These are phyloP conservation scores for Eimeria tenella DNA, from an alignment of 169 alveolate genomes.

Conservation along the genomic window DNA sequence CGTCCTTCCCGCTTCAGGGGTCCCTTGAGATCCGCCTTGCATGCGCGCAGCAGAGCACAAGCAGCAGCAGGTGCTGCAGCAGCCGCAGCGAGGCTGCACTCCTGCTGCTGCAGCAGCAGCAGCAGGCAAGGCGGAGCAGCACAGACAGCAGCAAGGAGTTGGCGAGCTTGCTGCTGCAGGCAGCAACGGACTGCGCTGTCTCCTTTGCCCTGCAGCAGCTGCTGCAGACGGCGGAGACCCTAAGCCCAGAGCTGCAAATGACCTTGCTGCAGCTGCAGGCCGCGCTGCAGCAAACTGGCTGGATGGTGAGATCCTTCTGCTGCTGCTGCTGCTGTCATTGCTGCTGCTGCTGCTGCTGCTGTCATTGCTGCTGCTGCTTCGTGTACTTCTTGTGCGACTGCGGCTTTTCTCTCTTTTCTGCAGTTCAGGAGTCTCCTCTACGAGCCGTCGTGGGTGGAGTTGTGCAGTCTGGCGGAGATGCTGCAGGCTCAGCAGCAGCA, in stretches of 20 bases:
- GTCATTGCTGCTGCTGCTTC: slow-evolving; percentile 2
- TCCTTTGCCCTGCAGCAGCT: neutral
- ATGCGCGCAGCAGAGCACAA: neutral
- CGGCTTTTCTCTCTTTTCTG: neutral
- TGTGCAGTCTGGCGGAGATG: slow-evolving; percentile 2
- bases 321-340: neutral
- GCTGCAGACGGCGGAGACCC: neutral
- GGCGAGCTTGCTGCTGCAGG: slow-evolving; percentile 27
- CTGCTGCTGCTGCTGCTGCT: slow-evolving; percentile 35
- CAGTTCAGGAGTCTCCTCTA: slow-evolving; percentile 33
- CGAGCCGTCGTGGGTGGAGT: slow-evolving; percentile 10
- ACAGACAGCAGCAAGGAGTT: slow-evolving; percentile 1
- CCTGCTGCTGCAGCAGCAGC: slow-evolving; percentile 49
- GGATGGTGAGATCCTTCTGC: neutral
- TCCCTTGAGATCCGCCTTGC: neutral
- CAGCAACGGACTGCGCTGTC: neutral
- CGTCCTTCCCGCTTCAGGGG: slow-evolving; percentile 41
- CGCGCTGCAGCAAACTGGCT: neutral
- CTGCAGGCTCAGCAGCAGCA: slow-evolving; percentile 30
- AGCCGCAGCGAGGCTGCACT: neutral
- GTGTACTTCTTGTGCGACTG: neutral
- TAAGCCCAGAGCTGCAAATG: slow-evolving; percentile 15
- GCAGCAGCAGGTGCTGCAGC: slow-evolving; percentile 34
- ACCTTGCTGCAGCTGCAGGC: slow-evolving; percentile 30
- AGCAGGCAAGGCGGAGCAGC: neutral